phyloP scores from a whole-genome alignment of 768 basidiomycete genomes.

The Lentinula detonsa region DNA sequence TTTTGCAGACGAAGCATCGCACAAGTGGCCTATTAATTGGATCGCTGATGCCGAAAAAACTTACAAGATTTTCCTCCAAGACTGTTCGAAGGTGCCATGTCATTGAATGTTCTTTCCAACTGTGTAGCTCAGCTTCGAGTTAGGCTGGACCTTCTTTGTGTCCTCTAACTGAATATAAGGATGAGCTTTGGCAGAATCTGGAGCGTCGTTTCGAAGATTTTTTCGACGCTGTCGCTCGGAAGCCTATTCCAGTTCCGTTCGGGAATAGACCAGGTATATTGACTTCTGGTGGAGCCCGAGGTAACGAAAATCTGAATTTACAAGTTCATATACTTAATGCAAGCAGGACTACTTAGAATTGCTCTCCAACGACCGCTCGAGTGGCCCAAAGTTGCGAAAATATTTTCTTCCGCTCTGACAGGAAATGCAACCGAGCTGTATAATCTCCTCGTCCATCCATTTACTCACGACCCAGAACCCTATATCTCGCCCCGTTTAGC shows the following conservation, averaged over 20 bases:
- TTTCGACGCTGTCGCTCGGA: slow-evolving; percentile 14
- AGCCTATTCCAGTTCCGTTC: slow-evolving; percentile 13
- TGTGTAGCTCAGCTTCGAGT: neutral
- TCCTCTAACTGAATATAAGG: slow-evolving; percentile 10
- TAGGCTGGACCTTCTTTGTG: slow-evolving; percentile 15
- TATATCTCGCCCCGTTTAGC: slow-evolving; percentile 12
- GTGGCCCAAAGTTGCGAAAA: slow-evolving; percentile 12
- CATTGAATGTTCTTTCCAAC: neutral
- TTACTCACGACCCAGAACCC: neutral
- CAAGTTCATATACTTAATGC: neutral
- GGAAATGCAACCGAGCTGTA: slow-evolving; percentile 18
- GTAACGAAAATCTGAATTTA: neutral
- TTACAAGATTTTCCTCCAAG: slow-evolving; percentile 14
- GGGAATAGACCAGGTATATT: slow-evolving; percentile 13
- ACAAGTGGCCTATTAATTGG: slow-evolving; percentile 18
- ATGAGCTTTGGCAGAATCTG: slow-evolving; percentile 10
- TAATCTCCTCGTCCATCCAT: slow-evolving; percentile 6
- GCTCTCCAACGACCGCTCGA: slow-evolving; percentile 12
- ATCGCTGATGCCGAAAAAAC: slow-evolving; percentile 16
- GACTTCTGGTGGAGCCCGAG: slow-evolving; percentile 18
- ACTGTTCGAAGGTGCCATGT: slow-evolving; percentile 8
- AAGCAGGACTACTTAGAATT: slow-evolving; percentile 10
- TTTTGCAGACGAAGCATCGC: slow-evolving; percentile 15
- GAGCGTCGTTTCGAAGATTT: slow-evolving; percentile 13
- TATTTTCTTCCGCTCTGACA: slow-evolving; percentile 12